Percentiles rank a stretch among this genome's conserved stretches.
Conservation (phyloP, 805 yeast species). For the Blastobotrys muscicola region DNA sequence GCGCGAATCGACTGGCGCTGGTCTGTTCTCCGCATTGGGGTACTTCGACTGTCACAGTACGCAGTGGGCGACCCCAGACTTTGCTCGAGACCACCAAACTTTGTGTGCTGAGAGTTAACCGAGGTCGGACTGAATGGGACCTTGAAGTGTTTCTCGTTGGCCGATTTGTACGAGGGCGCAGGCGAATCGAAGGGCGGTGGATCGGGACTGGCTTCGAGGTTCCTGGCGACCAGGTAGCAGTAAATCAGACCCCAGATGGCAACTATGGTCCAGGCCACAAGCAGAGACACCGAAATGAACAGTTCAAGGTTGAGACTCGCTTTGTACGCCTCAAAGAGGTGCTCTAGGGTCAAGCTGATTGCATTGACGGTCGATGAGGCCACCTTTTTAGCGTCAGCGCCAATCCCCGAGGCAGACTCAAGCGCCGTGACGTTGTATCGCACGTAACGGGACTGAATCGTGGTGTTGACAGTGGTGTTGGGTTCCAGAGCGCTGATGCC, state of each 20-base stretch:
- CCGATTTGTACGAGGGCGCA: background rate
- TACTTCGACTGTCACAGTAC: too few species aligned
- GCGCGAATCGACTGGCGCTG: too few species aligned
- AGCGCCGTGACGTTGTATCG: background rate
- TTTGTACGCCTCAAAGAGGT: slow-evolving; percentile 7
- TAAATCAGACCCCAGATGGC: slow-evolving; percentile 7
- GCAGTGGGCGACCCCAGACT: too few species aligned
- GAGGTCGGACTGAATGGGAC: too few species aligned
- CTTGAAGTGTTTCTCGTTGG: background rate
- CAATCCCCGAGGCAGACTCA: too few species aligned
- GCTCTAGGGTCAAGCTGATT: slow-evolving; percentile 2
- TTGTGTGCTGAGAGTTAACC: too few species aligned
- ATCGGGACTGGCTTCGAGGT: background rate
- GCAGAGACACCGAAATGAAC: slow-evolving; percentile 5
- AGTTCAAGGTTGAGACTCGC: slow-evolving; percentile 9
- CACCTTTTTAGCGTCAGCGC: background rate
- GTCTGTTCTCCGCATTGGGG: too few species aligned
- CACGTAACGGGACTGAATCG: background rate
- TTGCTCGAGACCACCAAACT: too few species aligned
- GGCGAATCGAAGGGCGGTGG: background rate
- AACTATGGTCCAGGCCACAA: slow-evolving; percentile 8
- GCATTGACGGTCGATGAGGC: slow-evolving; percentile 2
- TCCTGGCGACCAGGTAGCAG: slow-evolving; percentile 3
- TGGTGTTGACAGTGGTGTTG: background rate
- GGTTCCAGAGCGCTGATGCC: too few species aligned